phyloP scores from a whole-genome alignment of 1,139 yeast species.

The Taphrina deformans region DNA sequence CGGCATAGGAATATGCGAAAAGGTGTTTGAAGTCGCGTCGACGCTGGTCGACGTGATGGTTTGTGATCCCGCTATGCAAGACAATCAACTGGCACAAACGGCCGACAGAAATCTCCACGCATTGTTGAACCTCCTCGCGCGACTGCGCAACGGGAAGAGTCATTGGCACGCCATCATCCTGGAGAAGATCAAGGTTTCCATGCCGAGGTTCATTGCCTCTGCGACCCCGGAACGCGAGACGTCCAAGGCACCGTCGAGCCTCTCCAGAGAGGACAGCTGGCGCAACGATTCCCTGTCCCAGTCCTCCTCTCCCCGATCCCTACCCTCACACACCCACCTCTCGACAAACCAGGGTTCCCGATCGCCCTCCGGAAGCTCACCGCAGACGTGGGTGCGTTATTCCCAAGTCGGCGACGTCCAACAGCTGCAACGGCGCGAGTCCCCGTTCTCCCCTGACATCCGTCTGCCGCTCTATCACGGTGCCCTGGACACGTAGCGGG shows the following conservation, averaged over 20 bases:
- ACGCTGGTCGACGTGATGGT: slow-evolving; percentile 36
- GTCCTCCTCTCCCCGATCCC: neutral
- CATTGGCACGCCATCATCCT: slow-evolving; percentile 19
- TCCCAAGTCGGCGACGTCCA: neutral
- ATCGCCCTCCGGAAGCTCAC: neutral
- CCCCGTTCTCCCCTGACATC: too few species aligned
- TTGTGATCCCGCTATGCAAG: slow-evolving; percentile 15
- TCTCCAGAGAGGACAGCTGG: neutral
- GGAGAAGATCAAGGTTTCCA: slow-evolving; percentile 7
- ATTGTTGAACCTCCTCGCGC: slow-evolving; percentile 6
- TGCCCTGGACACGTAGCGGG: neutral
- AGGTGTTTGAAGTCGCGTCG: slow-evolving; percentile 37
- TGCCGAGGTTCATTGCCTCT: slow-evolving; percentile 4
- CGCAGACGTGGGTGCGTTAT: neutral
- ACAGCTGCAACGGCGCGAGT: too few species aligned
- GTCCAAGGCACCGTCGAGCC: neutral
- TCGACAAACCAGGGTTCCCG: neutral
- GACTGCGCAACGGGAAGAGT: slow-evolving; percentile 11
- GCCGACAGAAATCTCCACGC: slow-evolving; percentile 6
- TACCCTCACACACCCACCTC: neutral
- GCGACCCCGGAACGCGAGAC: neutral
- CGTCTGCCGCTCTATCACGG: neutral
- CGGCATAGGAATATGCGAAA: slow-evolving; percentile 40
- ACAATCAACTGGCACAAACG: neutral
- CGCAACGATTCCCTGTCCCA: neutral